Conservation (phyloP, 805 yeast species). For the Candida railenensis region DNA sequence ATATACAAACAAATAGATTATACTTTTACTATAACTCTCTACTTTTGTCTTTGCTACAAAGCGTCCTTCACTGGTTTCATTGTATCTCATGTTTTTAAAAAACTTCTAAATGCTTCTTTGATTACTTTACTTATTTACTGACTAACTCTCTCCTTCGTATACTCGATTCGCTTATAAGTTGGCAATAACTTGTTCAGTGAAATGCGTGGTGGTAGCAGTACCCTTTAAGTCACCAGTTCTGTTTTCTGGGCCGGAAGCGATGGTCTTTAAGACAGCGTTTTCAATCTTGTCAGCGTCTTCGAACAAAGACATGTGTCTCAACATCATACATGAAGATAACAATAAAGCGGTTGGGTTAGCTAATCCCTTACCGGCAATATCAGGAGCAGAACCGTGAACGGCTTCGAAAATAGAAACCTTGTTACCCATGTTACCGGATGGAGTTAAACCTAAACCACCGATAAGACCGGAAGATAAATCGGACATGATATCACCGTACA, state of each 20-base stretch:
- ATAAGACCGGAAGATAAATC: constrained; percentile 96
- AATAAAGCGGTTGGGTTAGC: constrained; percentile 99
- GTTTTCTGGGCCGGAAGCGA: constrained; percentile 93
- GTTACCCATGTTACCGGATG: constrained; percentile 99
- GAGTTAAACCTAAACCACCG: constrained; percentile 98
- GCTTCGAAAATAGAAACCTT: constrained; percentile 98
- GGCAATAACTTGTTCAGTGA: constrained; percentile 87
- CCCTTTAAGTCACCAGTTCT: constrained; percentile 98
- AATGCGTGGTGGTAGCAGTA: constrained; percentile 80
- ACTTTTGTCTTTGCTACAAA: background rate
- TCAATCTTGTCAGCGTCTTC: constrained; percentile 82
- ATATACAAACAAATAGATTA: too few species aligned
- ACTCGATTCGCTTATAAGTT: constrained; percentile 48
- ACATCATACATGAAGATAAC: constrained; percentile 97
- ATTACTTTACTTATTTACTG: background rate
- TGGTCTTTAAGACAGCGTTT: constrained; percentile 80
- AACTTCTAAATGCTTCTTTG: background rate
- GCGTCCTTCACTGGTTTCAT: background rate
- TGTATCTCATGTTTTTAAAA: background rate
- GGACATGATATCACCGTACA: constrained; percentile 98
- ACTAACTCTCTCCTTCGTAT: too few species aligned
- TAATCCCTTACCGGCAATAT: constrained; percentile 97
- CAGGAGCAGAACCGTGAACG: constrained; percentile 99
- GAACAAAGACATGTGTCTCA: constrained; percentile 94
- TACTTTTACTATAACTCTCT: too few species aligned